Evolutionary conservation across 2,329 filamentous ascomycete genomes (phyloP).

Genomic region (Curvularia lunata): DNA sequence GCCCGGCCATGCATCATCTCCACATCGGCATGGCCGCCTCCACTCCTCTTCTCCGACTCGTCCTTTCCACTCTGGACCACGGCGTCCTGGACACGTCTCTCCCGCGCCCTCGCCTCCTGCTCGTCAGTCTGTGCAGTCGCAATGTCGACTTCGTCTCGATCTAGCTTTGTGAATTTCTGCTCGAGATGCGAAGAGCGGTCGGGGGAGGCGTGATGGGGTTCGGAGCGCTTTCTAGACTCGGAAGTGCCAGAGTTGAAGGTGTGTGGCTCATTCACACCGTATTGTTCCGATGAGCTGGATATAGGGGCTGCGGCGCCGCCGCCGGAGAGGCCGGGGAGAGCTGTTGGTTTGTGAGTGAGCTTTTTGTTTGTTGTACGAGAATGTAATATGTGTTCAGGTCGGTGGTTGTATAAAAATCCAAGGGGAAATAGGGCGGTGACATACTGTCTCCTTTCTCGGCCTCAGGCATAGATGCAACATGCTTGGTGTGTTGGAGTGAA

Average conservation of each 20-base stretch:
- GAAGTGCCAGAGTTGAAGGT: not conserved
- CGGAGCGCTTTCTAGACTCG: slow-evolving; percentile 1
- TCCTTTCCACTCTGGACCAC: slow-evolving; percentile 3
- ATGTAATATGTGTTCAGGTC: not conserved
- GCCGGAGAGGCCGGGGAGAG: slow-evolving; percentile 18
- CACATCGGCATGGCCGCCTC: slow-evolving; percentile 17
- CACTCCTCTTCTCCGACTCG: not conserved
- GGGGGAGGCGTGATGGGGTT: slow-evolving; percentile 6
- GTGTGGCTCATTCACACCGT: slow-evolving; percentile 12
- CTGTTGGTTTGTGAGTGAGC: not conserved
- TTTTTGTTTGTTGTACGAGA: not conserved
- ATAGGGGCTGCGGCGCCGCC: slow-evolving; percentile 18
- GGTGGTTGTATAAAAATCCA: not conserved
- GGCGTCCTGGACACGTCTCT: slow-evolving; percentile 8
- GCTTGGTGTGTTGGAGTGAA: slow-evolving; percentile 44
- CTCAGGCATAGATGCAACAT: slow-evolving; percentile 45
- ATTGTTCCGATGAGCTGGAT: not conserved
- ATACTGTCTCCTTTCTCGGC: slow-evolving; percentile 45
- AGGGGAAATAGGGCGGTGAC: not conserved
- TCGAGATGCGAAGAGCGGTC: slow-evolving; percentile 3
- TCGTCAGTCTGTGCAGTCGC: not conserved
- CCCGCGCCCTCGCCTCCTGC: not conserved
- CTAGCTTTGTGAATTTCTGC: slow-evolving; percentile 17
- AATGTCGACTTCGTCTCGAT: slow-evolving; percentile 14
- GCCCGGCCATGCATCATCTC: slow-evolving; percentile 17